Percentiles rank a stretch among this genome's conserved stretches.
These are phyloP conservation scores for Porcisia deanei DNA, from an alignment of 208 protist species.

Conservation along the genomic window DNA sequence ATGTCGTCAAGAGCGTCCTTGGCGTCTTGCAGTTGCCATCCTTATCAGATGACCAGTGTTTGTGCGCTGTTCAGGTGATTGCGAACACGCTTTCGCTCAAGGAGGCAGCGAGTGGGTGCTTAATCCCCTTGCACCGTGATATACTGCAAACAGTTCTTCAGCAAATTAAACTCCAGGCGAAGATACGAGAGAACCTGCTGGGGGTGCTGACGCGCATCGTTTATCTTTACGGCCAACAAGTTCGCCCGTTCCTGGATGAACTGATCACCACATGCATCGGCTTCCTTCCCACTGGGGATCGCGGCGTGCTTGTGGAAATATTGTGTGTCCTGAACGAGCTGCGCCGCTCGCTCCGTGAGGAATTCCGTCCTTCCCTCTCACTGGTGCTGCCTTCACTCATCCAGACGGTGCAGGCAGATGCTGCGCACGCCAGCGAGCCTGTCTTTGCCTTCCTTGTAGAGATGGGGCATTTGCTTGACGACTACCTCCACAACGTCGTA, in stretches of 20 bases:
- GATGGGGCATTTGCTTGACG: slow-evolving; percentile 75
- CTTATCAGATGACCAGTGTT: slow-evolving; percentile 81
- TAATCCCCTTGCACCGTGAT: slow-evolving; percentile 55
- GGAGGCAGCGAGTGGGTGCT: slow-evolving; percentile 44
- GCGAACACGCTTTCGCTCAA: slow-evolving; percentile 73
- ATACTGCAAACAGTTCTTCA: slow-evolving; percentile 71
- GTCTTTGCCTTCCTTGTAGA: slow-evolving; percentile 81
- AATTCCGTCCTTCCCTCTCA: slow-evolving; percentile 81
- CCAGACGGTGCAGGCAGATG: slow-evolving; percentile 58
- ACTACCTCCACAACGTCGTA: slow-evolving; percentile 79
- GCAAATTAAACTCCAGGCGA: slow-evolving; percentile 53
- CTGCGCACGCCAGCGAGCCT: slow-evolving; percentile 46
- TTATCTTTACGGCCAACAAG: slow-evolving; percentile 57
- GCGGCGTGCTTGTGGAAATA: slow-evolving; percentile 64
- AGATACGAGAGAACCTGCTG: slow-evolving; percentile 73
- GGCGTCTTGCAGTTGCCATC: slow-evolving; percentile 83
- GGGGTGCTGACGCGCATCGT: slow-evolving; percentile 60
- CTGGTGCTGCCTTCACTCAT: slow-evolving; percentile 73
- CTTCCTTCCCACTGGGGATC: slow-evolving; percentile 60
- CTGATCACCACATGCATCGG: slow-evolving; percentile 54
- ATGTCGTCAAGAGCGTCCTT: slow-evolving; percentile 71
- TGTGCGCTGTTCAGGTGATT: slow-evolving; percentile 75
- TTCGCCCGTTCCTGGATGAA: slow-evolving; percentile 67
- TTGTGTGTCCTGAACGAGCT: slow-evolving; percentile 73
- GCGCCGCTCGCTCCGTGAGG: slow-evolving; percentile 70